phyloP scores from a whole-genome alignment of 139 green algal species.

The Chlorella sp. region DNA sequence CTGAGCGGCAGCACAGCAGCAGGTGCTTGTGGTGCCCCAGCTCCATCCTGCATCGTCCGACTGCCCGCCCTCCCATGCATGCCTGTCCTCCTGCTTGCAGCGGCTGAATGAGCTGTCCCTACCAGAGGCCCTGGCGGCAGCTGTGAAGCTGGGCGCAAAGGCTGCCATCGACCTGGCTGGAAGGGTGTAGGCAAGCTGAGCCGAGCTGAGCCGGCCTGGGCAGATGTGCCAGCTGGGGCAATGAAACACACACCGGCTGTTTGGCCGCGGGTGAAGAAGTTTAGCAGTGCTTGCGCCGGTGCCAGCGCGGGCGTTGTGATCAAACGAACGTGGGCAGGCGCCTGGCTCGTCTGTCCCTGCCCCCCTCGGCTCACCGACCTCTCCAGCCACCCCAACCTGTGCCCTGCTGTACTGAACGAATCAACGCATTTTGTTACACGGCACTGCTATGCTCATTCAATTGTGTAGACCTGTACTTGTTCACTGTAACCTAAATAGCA shows the following conservation, averaged over 20 bases:
- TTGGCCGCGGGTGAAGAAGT: no score
- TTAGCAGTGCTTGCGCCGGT: no score
- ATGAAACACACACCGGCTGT: no score
- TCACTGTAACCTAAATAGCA: not conserved
- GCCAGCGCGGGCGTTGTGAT: no score
- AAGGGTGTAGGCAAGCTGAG: not conserved
- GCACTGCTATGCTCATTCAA: not conserved
- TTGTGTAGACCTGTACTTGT: not conserved
- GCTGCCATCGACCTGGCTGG: not conserved
- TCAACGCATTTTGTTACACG: not conserved
- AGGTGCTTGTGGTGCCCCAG: not conserved
- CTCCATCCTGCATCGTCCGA: not conserved
- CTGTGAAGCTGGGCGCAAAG: conserved; percentile 42
- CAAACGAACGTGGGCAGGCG: no score
- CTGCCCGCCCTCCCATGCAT: not conserved
- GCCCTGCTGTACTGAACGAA: no score
- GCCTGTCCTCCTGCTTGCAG: not conserved
- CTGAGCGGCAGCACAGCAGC: not conserved
- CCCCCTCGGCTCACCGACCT: no score
- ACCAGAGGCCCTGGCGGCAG: conserved; percentile 40
- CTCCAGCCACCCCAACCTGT: no score
- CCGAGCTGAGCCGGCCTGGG: not conserved
- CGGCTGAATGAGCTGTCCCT: conserved; percentile 32
- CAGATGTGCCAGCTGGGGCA: not conserved
- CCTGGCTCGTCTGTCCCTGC: no score